Evolutionary conservation across 2,329 filamentous ascomycete genomes (phyloP), one percentile per base, ranked within the genome.

Genomic region (Cladophialophora psammophila): DNA sequence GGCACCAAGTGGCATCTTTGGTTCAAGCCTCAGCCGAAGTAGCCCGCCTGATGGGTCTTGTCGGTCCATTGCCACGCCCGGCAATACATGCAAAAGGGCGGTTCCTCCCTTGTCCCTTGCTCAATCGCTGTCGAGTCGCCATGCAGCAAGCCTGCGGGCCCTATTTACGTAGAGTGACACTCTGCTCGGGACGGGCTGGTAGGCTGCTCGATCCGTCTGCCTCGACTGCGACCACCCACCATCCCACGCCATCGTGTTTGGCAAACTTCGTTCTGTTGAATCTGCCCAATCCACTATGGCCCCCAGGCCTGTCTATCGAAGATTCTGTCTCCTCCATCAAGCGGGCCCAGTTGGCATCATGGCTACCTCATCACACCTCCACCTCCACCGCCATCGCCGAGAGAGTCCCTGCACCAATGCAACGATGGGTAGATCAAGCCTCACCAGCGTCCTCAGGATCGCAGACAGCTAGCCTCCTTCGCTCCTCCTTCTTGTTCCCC

Each of bases 231-330:
- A 1, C 59, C 59, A 61, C 59, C 53, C 59, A 53, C 45, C 45
- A 34, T 53, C 45, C 45, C 8, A 34, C 32, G n/a, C 45, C 32
- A 35, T 60, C 34, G 5, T 60, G 18, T 40, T 54, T 52, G 59
- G 53, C 59, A 61, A 42, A 61, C 31, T 61, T 61, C 59, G 59
- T 61, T 61, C 59, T 61, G 59, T 45, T 32, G 38, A 38, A 32
- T 57, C 32, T 52, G 34, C 38, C 59, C 59, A 61, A 61, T 61
- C 45, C 31, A 32, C 45, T 18, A 1, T 20, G 5, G 18, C 45
- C 34, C 18, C 59, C 3, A 12, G 0, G 6, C 26, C 32, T 26
- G 26, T 12, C 9, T 32, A 53, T 61, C 59, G 59, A 61, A 38
- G 45, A 38, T 31, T 52, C 59, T 60, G 35, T 15, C n/a, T 45